phyloP scores from a whole-genome alignment of 2,329 filamentous ascomycete species.

The Claviceps sp. region DNA sequence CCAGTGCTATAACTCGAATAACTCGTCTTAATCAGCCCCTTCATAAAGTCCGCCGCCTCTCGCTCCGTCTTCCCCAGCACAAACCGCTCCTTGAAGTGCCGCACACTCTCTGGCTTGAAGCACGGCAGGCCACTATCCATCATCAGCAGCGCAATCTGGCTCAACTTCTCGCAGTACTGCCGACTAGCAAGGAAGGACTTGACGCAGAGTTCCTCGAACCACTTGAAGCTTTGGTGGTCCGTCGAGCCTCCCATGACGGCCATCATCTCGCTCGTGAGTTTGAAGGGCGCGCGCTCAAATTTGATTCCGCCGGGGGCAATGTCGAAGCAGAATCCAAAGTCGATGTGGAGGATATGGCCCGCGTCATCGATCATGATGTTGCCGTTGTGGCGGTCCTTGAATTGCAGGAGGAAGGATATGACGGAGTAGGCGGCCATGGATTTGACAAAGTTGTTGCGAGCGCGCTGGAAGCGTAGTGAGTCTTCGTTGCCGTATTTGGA shows the following conservation, averaged over 20 bases:
- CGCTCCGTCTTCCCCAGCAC: conserved; percentile 83
- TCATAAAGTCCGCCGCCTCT: conserved; percentile 91
- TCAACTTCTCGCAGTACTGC: conserved; percentile 76
- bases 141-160: conserved; percentile 86
- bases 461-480: conserved; percentile 86
- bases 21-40: conserved; percentile 77
- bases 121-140: conserved; percentile 91
- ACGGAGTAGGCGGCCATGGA: conserved; percentile 98
- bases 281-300: conserved; percentile 97
- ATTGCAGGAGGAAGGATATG: conserved; percentile 91
- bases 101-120: conserved; percentile 92
- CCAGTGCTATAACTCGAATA: conserved; percentile 83
- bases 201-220: conserved; percentile 92
- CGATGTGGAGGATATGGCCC: conserved; percentile 95
- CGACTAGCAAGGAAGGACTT: conserved; percentile 87
- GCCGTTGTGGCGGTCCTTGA: conserved; percentile 98
- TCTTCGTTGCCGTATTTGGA: conserved; percentile 96
- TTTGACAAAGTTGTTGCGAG: conserved; percentile 95
- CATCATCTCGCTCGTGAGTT: conserved; percentile 93
- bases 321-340: conserved; percentile 99
- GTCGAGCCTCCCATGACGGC: conserved; percentile 92
- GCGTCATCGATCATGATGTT: conserved; percentile 99
- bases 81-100: conserved; percentile 85
- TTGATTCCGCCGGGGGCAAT: conserved; percentile 94
- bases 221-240: conserved; percentile 77